These are phyloP conservation scores for Bertia moriformis DNA, from an alignment of 2,329 filamentous ascomycete species.

Conservation along the genomic window DNA sequence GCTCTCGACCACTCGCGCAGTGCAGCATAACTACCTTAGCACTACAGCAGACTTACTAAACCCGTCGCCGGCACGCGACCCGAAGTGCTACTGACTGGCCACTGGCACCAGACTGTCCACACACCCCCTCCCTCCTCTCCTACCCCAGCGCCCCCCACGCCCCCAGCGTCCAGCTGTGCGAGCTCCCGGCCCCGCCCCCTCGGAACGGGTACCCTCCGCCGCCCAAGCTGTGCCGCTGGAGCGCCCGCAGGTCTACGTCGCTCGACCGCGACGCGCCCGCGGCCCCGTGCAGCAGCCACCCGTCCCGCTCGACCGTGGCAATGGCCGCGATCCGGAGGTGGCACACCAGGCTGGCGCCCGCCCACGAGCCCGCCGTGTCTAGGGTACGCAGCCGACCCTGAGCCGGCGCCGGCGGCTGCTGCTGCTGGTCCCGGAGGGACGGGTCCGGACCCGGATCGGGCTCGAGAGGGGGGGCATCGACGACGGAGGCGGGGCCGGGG, in stretches of 20 bases:
- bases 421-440: conserved; percentile 43
- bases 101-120: too few relatives aligned
- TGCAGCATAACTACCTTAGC: too few relatives aligned
- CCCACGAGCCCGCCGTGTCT: conserved; percentile 60
- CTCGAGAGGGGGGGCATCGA: not conserved
- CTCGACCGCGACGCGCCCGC: conserved; percentile 42
- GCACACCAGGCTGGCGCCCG: conserved; percentile 56
- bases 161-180: conserved; percentile 43
- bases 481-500: not conserved
- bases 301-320: conserved; percentile 56
- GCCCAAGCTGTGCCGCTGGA: conserved; percentile 50
- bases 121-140: too few relatives aligned
- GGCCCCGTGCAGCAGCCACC: conserved; percentile 54
- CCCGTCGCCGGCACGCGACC: too few relatives aligned
- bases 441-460: conserved; percentile 32
- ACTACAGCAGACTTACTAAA: too few relatives aligned
- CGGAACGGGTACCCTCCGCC: conserved; percentile 32
- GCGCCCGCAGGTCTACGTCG: conserved; percentile 42
- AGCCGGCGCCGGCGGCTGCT: conserved; percentile 24
- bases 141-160: conserved; percentile 47
- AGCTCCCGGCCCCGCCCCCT: conserved; percentile 17
- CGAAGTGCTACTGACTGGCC: too few relatives aligned
- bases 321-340: conserved; percentile 56
- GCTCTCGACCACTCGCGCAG: too few relatives aligned
- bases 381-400: conserved; percentile 50